phyloP scores from a whole-genome alignment of 2,329 filamentous ascomycete genomes.

The Aspergillus glaucus region DNA sequence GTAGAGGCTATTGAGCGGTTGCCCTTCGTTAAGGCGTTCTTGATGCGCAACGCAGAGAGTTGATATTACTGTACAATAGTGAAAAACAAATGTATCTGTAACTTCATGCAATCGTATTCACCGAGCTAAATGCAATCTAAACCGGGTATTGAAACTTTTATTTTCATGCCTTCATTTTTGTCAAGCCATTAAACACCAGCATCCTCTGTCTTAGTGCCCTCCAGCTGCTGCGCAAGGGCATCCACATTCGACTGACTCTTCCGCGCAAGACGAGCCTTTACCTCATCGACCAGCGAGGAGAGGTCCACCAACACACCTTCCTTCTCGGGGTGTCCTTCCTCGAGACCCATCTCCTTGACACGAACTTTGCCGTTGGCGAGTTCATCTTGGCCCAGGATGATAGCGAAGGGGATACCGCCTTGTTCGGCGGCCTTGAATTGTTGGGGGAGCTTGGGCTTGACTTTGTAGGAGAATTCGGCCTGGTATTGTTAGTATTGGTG shows the following conservation, averaged over 20 bases:
- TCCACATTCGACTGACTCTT: conserved; percentile 14
- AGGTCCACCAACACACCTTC: conserved; percentile 71
- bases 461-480: conserved; percentile 84
- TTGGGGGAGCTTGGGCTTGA: conserved; percentile 77
- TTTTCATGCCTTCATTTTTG: background rate
- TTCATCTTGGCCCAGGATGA: conserved; percentile 90
- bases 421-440: conserved; percentile 89
- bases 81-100: conserved; percentile 1
- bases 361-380: conserved; percentile 74
- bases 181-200: conserved; percentile 9
- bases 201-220: conserved; percentile 8
- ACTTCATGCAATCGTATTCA: background rate
- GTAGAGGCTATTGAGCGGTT: conserved; percentile 69
- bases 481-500: conserved; percentile 25
- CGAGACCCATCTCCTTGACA: conserved; percentile 77
- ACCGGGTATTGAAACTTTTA: conserved; percentile 8
- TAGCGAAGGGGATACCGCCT: conserved; percentile 71
- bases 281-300: conserved; percentile 18
- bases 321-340: conserved; percentile 81
- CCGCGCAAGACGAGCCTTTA: conserved; percentile 17
- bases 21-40: conserved; percentile 69
- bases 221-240: conserved; percentile 18
- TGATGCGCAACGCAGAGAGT: conserved; percentile 65
- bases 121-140: conserved; percentile 6
- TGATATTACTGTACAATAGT: conserved; percentile 7